A percentile compares a stretch with the other conserved stretches of the same genome.
These are phyloP conservation scores for Geotrichum carabidarum DNA, from an alignment of 1,139 yeast genomes.

Conservation along the genomic window DNA sequence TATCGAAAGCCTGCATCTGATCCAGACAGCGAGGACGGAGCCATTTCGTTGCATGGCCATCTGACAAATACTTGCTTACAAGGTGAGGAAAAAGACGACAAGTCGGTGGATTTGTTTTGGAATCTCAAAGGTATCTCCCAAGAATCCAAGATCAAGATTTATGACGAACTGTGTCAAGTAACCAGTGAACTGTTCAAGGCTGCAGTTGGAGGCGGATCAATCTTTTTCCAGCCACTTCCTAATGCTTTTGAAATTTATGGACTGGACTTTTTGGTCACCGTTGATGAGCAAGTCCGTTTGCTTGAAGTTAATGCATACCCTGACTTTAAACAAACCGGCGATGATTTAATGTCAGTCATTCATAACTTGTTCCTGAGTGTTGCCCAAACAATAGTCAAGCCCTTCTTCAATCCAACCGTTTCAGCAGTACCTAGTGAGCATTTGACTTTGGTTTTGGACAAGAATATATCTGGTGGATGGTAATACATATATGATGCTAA, in stretches of 20 bases:
- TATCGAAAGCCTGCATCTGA: conserved; percentile 42
- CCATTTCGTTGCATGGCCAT: conserved; percentile 56
- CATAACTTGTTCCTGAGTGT: conserved; percentile 33
- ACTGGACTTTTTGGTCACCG: conserved; percentile 73
- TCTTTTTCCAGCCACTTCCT: conserved; percentile 80
- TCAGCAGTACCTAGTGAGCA: conserved; percentile 22
- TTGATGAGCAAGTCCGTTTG: conserved; percentile 50
- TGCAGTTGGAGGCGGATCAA: conserved; percentile 69
- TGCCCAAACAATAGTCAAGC: conserved; percentile 27
- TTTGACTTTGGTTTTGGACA: conserved; percentile 41
- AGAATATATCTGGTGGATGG: conserved; percentile 32
- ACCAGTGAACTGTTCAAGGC: conserved; percentile 76
- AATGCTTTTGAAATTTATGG: conserved; percentile 88
- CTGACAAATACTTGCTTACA: conserved; percentile 92
- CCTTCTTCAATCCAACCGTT: conserved; percentile 26
- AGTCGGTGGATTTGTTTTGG: conserved; percentile 65
- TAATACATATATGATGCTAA: not conserved
- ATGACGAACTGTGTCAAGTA: conserved; percentile 53
- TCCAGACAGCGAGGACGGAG: conserved; percentile 30
- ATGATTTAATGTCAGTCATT: conserved; percentile 55
- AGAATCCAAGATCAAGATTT: conserved; percentile 43
- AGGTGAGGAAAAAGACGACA: conserved; percentile 43
- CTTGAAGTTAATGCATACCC: conserved; percentile 92
- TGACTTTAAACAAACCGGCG: conserved; percentile 94
- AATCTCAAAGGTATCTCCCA: conserved; percentile 46